Conservation (phyloP, 139 green algal species). For the Gonium pectorale region DNA sequence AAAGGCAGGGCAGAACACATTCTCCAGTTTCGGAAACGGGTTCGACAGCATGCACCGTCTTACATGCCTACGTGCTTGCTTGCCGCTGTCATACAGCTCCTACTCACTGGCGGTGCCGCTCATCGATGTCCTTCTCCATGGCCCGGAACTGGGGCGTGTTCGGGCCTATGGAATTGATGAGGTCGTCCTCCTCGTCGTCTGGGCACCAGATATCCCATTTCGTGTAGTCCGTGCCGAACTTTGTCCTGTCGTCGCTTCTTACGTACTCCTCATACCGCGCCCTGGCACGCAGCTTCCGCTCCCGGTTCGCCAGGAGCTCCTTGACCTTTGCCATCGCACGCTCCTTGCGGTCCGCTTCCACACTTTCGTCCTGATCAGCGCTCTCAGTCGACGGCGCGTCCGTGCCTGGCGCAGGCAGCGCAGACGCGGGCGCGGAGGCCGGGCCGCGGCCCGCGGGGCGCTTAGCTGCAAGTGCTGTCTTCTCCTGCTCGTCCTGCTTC, state of each 20-base stretch:
- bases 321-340: slow-evolving; percentile 61
- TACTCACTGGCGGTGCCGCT: slow-evolving; percentile 66
- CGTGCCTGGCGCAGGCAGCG: background rate
- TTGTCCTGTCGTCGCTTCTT: slow-evolving; percentile 12
- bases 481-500: slow-evolving; percentile 31
- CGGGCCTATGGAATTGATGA: slow-evolving; percentile 72
- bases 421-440: background rate
- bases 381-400: background rate
- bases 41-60: too few relatives aligned
- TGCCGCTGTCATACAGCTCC: too few relatives aligned
- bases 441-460: slow-evolving; percentile 16
- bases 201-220: slow-evolving; percentile 89
- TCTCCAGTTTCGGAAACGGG: too few relatives aligned
- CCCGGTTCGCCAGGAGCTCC: slow-evolving; percentile 67
- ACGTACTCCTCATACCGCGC: slow-evolving; percentile 65
- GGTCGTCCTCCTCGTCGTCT: slow-evolving; percentile 86
- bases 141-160: slow-evolving; percentile 71
- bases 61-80: too few relatives aligned
- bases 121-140: slow-evolving; percentile 87
- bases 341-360: slow-evolving; percentile 50
- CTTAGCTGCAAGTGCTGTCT: background rate
- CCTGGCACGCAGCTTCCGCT: slow-evolving; percentile 66
- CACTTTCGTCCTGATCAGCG: slow-evolving; percentile 24
- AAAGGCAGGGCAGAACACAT: too few relatives aligned
- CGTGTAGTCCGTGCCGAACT: slow-evolving; percentile 76